Conservation (phyloP, 2,329 filamentous ascomycete species). For the Didymella lethalis region DNA sequence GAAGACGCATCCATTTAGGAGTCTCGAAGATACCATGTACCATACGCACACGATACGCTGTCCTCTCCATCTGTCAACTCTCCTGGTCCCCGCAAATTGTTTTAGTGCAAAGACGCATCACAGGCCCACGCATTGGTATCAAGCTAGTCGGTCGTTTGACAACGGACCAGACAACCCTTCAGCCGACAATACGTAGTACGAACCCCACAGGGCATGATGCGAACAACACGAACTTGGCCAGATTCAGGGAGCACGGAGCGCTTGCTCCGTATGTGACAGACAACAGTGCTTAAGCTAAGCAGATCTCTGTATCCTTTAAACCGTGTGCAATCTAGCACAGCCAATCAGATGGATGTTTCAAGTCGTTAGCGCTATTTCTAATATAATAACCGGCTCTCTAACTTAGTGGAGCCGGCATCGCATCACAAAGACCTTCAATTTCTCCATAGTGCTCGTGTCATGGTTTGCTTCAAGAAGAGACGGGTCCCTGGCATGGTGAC, state of each 20-base stretch:
- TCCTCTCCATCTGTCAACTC: background rate
- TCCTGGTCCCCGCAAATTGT: background rate
- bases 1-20: background rate
- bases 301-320: slow-evolving; percentile 9
- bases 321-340: slow-evolving; percentile 8
- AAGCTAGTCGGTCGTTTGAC: background rate
- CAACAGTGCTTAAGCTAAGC: background rate
- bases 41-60: background rate
- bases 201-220: background rate
- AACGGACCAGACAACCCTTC: background rate
- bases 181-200: background rate
- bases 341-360: slow-evolving; percentile 3
- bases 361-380: background rate
- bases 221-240: background rate
- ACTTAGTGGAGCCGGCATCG: slow-evolving; percentile 3
- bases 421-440: slow-evolving; percentile 2
- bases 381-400: slow-evolving; percentile 13
- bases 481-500: background rate
- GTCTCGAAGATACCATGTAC: slow-evolving; percentile 1
- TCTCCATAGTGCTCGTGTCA: slow-evolving; percentile 10
- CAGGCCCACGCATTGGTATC: background rate
- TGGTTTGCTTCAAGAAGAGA: slow-evolving; percentile 1
- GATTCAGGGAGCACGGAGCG: slow-evolving; percentile 4
- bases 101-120: too few relatives aligned
- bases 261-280: slow-evolving; percentile 4